A percentile compares a stretch with the other conserved stretches of the same genome.
These are phyloP conservation scores for Osmanthus fragrans DNA, from an alignment of 257 asterid species.

Conservation along the genomic window DNA sequence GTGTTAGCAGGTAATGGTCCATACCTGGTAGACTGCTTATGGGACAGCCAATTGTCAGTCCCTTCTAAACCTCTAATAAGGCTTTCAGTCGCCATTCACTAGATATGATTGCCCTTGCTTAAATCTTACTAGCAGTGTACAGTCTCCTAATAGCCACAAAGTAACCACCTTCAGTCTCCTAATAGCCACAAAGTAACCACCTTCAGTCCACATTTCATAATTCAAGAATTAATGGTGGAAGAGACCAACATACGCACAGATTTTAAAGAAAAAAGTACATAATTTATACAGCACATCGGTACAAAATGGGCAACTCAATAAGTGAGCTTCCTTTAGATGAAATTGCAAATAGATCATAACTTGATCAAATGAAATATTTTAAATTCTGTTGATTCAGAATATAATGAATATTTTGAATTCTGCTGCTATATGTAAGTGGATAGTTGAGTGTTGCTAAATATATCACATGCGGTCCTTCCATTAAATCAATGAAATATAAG, in stretches of 20 bases:
- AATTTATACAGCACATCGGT: neutral
- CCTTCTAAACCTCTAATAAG: slow-evolving; percentile 37
- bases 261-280: neutral
- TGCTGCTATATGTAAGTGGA: neutral
- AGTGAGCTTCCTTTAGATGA: neutral
- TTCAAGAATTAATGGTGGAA: neutral
- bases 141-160: slow-evolving; percentile 23
- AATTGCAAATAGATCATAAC: neutral
- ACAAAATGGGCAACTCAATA: neutral
- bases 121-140: slow-evolving; percentile 16
- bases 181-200: slow-evolving; percentile 13
- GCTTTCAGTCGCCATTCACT: slow-evolving; percentile 48
- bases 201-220: slow-evolving; percentile 4
- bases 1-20: slow-evolving; percentile 31
- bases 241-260: neutral
- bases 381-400: too few relatives aligned
- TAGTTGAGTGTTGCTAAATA: neutral
- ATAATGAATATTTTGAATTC: too few relatives aligned
- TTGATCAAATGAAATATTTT: neutral
- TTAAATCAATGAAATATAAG: neutral
- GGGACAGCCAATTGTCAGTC: slow-evolving; percentile 36
- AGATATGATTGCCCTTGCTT: slow-evolving; percentile 10
- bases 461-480: neutral
- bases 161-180: slow-evolving; percentile 19
- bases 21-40: slow-evolving; percentile 32